These are phyloP conservation scores for Nakazawaea populi DNA, from an alignment of 805 yeast genomes.

Conservation along the genomic window DNA sequence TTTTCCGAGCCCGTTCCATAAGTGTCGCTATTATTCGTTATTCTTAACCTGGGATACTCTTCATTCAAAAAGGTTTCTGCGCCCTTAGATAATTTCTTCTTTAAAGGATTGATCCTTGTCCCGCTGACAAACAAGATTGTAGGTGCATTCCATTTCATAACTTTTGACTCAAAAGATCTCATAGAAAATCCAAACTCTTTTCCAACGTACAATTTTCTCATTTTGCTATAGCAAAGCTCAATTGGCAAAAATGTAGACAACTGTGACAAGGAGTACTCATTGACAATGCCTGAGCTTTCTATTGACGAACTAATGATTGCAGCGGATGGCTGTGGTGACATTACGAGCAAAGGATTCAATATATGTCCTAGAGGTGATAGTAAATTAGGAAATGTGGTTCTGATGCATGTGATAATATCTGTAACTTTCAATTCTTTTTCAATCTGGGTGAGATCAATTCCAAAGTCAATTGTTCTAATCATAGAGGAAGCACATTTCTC, in stretches of 20 bases:
- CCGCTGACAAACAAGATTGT: slow-evolving; percentile 70
- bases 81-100: slow-evolving; percentile 33
- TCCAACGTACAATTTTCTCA: slow-evolving; percentile 65
- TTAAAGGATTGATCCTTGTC: slow-evolving; percentile 33
- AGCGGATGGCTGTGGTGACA: slow-evolving; percentile 7
- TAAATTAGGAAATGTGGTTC: slow-evolving; percentile 33
- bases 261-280: slow-evolving; percentile 29
- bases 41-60: slow-evolving; percentile 38
- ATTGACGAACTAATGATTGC: slow-evolving; percentile 4
- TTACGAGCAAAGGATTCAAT: slow-evolving; percentile 36
- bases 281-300: slow-evolving; percentile 31
- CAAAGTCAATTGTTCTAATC: slow-evolving; percentile 41
- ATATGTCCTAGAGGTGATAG: slow-evolving; percentile 38
- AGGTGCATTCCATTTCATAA: slow-evolving; percentile 89
- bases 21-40: neutral
- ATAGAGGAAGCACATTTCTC: slow-evolving; percentile 38
- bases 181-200: slow-evolving; percentile 81
- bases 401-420: neutral
- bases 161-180: slow-evolving; percentile 77
- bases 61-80: slow-evolving; percentile 42
- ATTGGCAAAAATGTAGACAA: slow-evolving; percentile 31
- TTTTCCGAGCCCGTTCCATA: slow-evolving; percentile 22
- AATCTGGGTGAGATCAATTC: slow-evolving; percentile 22
- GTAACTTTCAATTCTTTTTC: slow-evolving; percentile 6
- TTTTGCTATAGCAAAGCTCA: slow-evolving; percentile 36